Percentiles rank a stretch among this genome's conserved stretches.
Evolutionary conservation across 306 rosid species (phyloP).

Genomic region (Lotus japonicus): DNA sequence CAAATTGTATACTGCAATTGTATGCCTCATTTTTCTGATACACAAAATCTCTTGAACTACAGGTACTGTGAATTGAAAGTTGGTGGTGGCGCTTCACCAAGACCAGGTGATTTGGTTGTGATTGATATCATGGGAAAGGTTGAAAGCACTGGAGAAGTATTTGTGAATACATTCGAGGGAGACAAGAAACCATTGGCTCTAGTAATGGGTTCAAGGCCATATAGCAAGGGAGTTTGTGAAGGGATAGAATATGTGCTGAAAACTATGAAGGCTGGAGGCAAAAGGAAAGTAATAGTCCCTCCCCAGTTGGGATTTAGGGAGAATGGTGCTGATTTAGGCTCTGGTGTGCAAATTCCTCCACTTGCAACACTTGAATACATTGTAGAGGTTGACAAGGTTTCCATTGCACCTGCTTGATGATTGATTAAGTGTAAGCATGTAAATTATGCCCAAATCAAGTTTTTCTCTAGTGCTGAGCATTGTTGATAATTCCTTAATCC

Average conservation of each 20-base stretch:
- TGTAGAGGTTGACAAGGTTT: constrained; percentile 79
- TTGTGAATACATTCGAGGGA: constrained; percentile 70
- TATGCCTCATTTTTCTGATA: neutral
- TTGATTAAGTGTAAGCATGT: neutral
- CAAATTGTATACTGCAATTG: neutral
- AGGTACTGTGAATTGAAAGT: constrained; percentile 61
- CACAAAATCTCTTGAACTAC: neutral
- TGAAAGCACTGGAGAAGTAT: constrained; percentile 48
- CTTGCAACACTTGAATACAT: constrained; percentile 69
- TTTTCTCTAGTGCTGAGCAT: neutral
- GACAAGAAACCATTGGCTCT: constrained; percentile 76
- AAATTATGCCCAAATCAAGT: neutral
- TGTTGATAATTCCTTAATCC: neutral
- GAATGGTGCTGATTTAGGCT: constrained; percentile 75
- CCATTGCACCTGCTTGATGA: constrained; percentile 80
- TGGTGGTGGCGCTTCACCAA: constrained; percentile 67
- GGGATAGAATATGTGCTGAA: constrained; percentile 66
- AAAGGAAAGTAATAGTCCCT: constrained; percentile 68
- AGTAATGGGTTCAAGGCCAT: constrained; percentile 89
- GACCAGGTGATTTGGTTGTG: constrained; percentile 78
- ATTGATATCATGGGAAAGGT: constrained; percentile 62
- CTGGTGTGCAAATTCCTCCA: constrained; percentile 71
- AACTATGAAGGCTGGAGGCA: constrained; percentile 85
- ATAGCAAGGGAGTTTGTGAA: constrained; percentile 85
- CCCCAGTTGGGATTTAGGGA: constrained; percentile 73